These are phyloP conservation scores for Pugionium cornutum DNA, from an alignment of 345 rosid species.

Conservation along the genomic window DNA sequence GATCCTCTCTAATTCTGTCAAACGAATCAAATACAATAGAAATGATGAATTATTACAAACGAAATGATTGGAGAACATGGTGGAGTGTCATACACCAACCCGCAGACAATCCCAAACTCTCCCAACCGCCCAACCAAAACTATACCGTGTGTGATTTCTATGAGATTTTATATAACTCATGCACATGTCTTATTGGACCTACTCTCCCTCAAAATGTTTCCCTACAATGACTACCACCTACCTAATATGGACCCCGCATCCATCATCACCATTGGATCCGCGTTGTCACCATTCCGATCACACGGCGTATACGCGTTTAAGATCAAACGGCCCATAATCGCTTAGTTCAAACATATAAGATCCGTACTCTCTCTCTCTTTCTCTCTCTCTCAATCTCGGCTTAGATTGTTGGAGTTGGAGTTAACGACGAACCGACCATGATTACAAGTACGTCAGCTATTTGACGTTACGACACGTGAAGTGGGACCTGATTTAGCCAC, in stretches of 20 bases:
- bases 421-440: conserved; percentile 42
- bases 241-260: conserved; percentile 39
- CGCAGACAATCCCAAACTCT: conserved; percentile 4
- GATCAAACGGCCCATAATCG: conserved; percentile 33
- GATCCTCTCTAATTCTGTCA: no score
- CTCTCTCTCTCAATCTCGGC: background rate
- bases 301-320: conserved; percentile 14
- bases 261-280: conserved; percentile 38
- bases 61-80: no score
- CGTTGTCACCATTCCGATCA: conserved; percentile 24
- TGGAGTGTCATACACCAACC: no score
- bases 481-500: conserved; percentile 27
- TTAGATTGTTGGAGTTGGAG: conserved; percentile 24
- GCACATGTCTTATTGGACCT: conserved; percentile 46
- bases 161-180: conserved; percentile 33
- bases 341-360: background rate
- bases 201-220: conserved; percentile 37
- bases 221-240: conserved; percentile 40
- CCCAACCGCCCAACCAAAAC: conserved; percentile 42
- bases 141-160: conserved; percentile 37
- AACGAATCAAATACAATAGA: no score
- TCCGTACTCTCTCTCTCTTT: conserved; percentile 26
- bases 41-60: no score
- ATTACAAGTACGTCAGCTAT: conserved; percentile 28
- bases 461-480: conserved; percentile 31